Percentiles rank a stretch among this genome's conserved stretches.
phyloP scores from a whole-genome alignment of 2,329 filamentous ascomycete species.

The Arthroderma sp. region DNA sequence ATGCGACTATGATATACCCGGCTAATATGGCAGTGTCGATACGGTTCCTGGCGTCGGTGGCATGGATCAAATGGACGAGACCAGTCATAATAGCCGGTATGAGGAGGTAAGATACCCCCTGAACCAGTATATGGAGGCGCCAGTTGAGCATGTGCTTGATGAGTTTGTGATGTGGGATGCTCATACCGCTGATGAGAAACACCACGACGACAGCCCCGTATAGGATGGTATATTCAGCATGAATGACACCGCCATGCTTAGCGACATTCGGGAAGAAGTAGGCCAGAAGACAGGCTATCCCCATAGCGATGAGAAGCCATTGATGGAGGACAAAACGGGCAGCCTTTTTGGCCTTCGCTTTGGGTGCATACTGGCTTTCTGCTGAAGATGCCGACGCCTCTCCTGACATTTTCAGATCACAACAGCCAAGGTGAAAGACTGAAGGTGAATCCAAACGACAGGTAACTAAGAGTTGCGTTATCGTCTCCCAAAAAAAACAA shows the following conservation, averaged over 20 bases:
- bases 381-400: too few species aligned
- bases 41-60: slow-evolving; percentile 27
- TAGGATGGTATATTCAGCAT: slow-evolving; percentile 37
- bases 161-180: slow-evolving; percentile 50
- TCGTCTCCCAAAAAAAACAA: too few species aligned
- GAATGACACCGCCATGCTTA: slow-evolving; percentile 33
- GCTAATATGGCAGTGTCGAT: slow-evolving; percentile 54
- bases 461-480: too few species aligned
- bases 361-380: too few species aligned
- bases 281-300: slow-evolving; percentile 39
- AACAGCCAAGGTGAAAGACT: too few species aligned
- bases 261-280: slow-evolving; percentile 39
- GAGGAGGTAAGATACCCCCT: slow-evolving; percentile 53
- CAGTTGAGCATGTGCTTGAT: slow-evolving; percentile 50
- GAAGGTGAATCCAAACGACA: too few species aligned
- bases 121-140: slow-evolving; percentile 54
- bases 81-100: slow-evolving; percentile 50
- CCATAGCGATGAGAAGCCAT: slow-evolving; percentile 53
- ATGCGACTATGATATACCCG: slow-evolving; percentile 54
- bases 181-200: slow-evolving; percentile 58
- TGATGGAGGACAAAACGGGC: slow-evolving; percentile 35
- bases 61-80: slow-evolving; percentile 40
- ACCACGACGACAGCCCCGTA: slow-evolving; percentile 58
- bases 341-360: too few species aligned
- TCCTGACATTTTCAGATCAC: too few species aligned